Evolutionary conservation across 768 basidiomycete genomes (phyloP).

Genomic region (Grammothele lineata): DNA sequence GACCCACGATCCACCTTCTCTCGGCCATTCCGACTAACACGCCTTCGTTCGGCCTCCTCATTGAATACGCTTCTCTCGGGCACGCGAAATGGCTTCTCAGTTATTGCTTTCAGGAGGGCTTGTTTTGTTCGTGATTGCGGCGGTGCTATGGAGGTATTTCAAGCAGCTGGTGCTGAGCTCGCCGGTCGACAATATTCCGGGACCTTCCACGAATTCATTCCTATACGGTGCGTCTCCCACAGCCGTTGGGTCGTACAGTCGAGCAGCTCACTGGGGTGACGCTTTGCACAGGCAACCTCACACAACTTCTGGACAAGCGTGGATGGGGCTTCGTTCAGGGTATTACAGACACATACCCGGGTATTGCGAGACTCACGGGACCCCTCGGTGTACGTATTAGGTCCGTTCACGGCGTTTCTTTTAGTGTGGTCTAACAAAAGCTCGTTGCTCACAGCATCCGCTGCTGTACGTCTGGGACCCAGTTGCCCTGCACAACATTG

Average conservation of each 20-base stretch:
- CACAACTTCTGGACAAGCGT: slow-evolving; percentile 2
- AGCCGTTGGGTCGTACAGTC: no score
- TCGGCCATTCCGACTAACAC: no score
- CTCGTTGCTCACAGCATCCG: neutral
- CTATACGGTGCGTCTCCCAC: slow-evolving; percentile 8
- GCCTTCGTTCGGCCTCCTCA: no score
- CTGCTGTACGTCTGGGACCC: slow-evolving; percentile 10
- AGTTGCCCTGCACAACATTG: slow-evolving; percentile 7
- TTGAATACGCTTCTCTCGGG: no score
- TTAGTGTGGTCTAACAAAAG: neutral
- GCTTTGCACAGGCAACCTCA: slow-evolving; percentile 13
- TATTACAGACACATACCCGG: slow-evolving; percentile 31
- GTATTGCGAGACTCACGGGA: slow-evolving; percentile 42
- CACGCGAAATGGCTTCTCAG: no score
- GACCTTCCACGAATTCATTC: slow-evolving; percentile 12
- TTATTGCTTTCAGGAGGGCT: no score
- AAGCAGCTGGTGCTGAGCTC: slow-evolving; percentile 1
- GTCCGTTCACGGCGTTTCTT: neutral
- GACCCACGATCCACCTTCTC: no score
- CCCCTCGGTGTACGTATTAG: slow-evolving; percentile 40
- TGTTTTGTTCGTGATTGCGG: no score
- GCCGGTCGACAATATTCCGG: slow-evolving; percentile 17
- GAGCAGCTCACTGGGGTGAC: no score
- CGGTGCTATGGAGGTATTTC: slow-evolving; percentile 6
- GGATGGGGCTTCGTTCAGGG: slow-evolving; percentile 10